Percentiles rank a stretch among this genome's conserved stretches.
phyloP scores from a whole-genome alignment of 2,329 filamentous ascomycete species.

The Fusarium paranaense region DNA sequence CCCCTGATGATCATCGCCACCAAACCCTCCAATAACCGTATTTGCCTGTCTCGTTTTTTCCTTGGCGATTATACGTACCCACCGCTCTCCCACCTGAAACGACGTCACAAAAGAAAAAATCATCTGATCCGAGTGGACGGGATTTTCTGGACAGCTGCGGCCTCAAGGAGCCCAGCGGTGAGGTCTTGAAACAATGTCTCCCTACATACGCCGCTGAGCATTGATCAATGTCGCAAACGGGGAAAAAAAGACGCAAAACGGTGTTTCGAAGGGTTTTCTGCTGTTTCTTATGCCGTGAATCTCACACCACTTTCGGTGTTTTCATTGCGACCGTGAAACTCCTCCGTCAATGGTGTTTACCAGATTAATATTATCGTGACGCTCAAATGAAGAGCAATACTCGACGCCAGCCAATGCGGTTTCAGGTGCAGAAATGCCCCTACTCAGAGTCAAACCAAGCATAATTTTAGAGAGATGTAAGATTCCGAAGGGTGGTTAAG shows the following conservation, averaged over 20 bases:
- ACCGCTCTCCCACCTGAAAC: conserved; percentile 33
- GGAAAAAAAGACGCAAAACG: conserved; percentile 6
- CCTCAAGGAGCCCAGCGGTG: conserved; percentile 26
- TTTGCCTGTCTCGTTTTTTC: background rate
- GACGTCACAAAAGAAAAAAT: background rate
- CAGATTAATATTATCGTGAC: background rate
- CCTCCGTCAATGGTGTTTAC: background rate
- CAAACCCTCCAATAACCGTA: background rate
- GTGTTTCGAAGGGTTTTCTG: conserved; percentile 19
- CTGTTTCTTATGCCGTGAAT: conserved; percentile 1
- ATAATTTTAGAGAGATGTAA: background rate
- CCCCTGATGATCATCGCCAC: conserved; percentile 7
- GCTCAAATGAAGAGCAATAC: background rate
- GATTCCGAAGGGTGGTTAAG: background rate
- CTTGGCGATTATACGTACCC: conserved; percentile 3
- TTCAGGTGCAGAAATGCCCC: background rate
- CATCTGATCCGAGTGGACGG: conserved; percentile 32
- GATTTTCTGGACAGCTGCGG: conserved; percentile 8
- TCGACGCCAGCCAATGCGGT: background rate
- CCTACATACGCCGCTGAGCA: background rate
- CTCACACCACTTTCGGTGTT: background rate
- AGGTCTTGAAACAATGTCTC: conserved; percentile 11
- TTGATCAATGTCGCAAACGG: conserved; percentile 1
- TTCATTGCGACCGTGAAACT: background rate
- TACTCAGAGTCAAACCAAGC: background rate